These are phyloP conservation scores for Plectosphaerella plurivora DNA, from an alignment of 2,329 filamentous ascomycete genomes.

Conservation along the genomic window DNA sequence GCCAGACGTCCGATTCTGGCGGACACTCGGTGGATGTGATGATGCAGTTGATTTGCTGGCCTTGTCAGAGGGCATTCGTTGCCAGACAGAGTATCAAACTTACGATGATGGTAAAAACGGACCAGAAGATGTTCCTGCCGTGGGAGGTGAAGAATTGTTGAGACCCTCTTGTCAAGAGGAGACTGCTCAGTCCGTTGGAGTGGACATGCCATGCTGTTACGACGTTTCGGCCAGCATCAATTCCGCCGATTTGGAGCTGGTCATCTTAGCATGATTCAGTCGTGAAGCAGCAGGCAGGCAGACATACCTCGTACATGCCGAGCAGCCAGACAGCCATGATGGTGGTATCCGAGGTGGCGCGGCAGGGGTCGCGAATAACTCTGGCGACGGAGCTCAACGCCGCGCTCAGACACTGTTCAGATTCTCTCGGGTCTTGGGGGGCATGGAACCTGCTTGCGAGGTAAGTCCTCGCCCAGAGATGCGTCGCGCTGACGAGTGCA, in stretches of 20 bases:
- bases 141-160: constrained; percentile 14
- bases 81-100: constrained; percentile 8
- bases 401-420: constrained; percentile 29
- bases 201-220: constrained; percentile 32
- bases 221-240: constrained; percentile 16
- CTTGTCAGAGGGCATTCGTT: constrained; percentile 7
- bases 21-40: constrained; percentile 25
- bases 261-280: constrained; percentile 7
- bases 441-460: constrained; percentile 29
- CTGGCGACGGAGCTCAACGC: constrained; percentile 30
- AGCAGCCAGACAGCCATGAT: constrained; percentile 35
- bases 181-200: constrained; percentile 27
- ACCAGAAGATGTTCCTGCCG: constrained; percentile 30
- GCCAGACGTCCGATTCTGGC: constrained; percentile 29
- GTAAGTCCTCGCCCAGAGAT: constrained; percentile 35
- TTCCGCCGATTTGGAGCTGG: constrained; percentile 31
- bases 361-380: constrained; percentile 24
- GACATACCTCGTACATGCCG: constrained; percentile 31
- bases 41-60: constrained; percentile 30
- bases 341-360: constrained; percentile 24
- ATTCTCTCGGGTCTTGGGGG: constrained; percentile 22
- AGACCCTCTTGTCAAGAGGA: constrained; percentile 28
- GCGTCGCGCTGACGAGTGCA: constrained; percentile 32
- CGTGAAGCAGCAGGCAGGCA: neutral
- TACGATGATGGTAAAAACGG: constrained; percentile 32